These are phyloP conservation scores for Zygosaccharomyces lentus DNA, from an alignment of 805 yeast genomes.

Conservation along the genomic window DNA sequence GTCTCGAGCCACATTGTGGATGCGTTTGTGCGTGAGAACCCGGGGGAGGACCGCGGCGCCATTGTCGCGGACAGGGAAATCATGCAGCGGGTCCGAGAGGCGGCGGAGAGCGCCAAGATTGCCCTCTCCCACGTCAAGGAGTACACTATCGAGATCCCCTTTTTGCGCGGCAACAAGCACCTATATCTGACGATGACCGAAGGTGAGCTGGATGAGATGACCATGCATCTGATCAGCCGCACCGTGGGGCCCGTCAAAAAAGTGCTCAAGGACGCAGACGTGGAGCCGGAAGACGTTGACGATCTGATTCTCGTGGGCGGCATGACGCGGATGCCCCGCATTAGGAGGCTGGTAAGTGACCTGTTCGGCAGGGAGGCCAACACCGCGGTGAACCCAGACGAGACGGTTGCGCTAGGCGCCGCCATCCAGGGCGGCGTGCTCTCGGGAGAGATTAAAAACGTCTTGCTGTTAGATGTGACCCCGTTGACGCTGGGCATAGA, in stretches of 20 bases:
- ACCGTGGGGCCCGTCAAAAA: conserved; percentile 71
- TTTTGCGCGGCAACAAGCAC: conserved; percentile 59
- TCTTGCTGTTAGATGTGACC: conserved; percentile 72
- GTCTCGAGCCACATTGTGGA: conserved; percentile 54
- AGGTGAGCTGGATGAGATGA: conserved; percentile 62
- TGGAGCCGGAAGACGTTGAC: conserved; percentile 61
- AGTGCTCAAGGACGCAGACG: conserved; percentile 70
- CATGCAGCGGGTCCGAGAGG: conserved; percentile 73
- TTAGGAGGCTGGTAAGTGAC: conserved; percentile 55
- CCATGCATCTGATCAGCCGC: conserved; percentile 58
- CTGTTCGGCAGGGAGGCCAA: conserved; percentile 63
- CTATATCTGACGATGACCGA: conserved; percentile 56
- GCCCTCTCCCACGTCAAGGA: conserved; percentile 63
- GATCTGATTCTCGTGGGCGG: conserved; percentile 82
- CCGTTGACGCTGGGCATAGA: conserved; percentile 81
- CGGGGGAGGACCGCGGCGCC: conserved; percentile 35
- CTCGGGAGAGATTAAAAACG: conserved; percentile 78
- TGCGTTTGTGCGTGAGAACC: conserved; percentile 49
- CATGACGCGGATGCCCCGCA: conserved; percentile 86
- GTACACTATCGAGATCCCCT: conserved; percentile 65
- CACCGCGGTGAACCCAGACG: conserved; percentile 80
- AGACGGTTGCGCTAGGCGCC: conserved; percentile 88
- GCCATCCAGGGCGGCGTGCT: conserved; percentile 86
- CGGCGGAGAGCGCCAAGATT: conserved; percentile 73
- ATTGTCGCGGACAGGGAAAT: conserved; percentile 49